These are phyloP conservation scores for Apocynum venetum DNA, from an alignment of 257 asterid genomes.

Conservation along the genomic window DNA sequence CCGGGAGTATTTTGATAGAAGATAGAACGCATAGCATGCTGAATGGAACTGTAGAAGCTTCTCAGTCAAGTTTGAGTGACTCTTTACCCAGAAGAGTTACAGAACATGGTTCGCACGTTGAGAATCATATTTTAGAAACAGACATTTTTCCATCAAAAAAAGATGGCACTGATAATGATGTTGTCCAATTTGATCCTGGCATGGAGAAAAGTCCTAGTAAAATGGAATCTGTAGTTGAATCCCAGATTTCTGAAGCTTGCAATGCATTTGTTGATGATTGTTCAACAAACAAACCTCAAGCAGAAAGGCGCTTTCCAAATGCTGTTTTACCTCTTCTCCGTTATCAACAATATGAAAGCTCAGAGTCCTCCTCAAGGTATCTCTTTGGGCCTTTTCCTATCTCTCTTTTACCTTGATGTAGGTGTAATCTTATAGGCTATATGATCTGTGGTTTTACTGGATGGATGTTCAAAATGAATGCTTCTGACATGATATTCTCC, in stretches of 20 bases:
- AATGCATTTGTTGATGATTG: constrained; percentile 33
- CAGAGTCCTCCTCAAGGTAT: constrained; percentile 88
- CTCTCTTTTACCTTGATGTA: constrained; percentile 13
- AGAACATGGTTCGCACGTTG: constrained; percentile 37
- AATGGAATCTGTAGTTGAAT: constrained; percentile 31
- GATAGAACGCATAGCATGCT: constrained; percentile 34
- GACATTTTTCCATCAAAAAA: constrained; percentile 28
- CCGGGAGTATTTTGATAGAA: constrained; percentile 32
- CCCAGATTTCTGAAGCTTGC: constrained; percentile 27
- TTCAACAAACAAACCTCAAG: constrained; percentile 36
- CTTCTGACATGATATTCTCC: not conserved
- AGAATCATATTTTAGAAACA: constrained; percentile 37
- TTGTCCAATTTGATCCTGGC: constrained; percentile 33
- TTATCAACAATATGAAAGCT: constrained; percentile 72
- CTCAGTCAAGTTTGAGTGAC: constrained; percentile 37
- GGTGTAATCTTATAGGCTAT: constrained; percentile 6
- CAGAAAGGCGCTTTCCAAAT: constrained; percentile 49
- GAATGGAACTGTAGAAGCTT: constrained; percentile 45
- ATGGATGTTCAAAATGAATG: not conserved
- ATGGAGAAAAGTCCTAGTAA: constrained; percentile 35
- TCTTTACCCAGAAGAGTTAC: constrained; percentile 34
- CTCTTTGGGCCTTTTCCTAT: constrained; percentile 13
- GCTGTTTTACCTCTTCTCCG: constrained; percentile 55
- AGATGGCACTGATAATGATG: constrained; percentile 30
- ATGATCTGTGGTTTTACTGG: not conserved